Conservation (phyloP, 2,329 filamentous ascomycete species). For the Sarocladium kiliense region DNA sequence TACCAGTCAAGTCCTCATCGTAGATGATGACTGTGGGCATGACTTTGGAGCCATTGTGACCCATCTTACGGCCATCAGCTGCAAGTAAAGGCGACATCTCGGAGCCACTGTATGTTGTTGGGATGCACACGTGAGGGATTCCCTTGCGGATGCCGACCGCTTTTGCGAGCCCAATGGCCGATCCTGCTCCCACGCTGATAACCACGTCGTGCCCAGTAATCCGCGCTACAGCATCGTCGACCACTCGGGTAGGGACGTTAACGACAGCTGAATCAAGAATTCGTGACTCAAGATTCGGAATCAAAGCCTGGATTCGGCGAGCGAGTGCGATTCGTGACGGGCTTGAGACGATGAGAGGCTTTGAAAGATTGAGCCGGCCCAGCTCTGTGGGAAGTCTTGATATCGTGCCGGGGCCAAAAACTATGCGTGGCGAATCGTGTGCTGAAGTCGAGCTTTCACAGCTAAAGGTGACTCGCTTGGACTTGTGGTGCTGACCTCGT, state of each 20-base stretch:
- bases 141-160: conserved; percentile 47
- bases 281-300: conserved; percentile 26
- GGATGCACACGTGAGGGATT: conserved; percentile 53
- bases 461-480: not conserved
- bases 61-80: conserved; percentile 12
- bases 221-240: conserved; percentile 22
- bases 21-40: conserved; percentile 31
- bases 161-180: conserved; percentile 55
- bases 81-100: conserved; percentile 49
- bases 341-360: conserved; percentile 32
- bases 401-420: conserved; percentile 29
- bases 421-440: conserved; percentile 23
- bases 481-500: conserved; percentile 7
- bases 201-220: conserved; percentile 45
- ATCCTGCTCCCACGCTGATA: conserved; percentile 58
- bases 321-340: conserved; percentile 31
- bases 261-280: conserved; percentile 28
- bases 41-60: conserved; percentile 13
- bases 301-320: conserved; percentile 24
- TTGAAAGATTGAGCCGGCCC: conserved; percentile 22
- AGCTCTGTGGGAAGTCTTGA: conserved; percentile 28
- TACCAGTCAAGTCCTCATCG: conserved; percentile 28
- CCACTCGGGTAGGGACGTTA: conserved; percentile 20
- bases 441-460: conserved; percentile 1
- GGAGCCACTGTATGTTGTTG: conserved; percentile 54